These are phyloP conservation scores for Fomitopsis serialis DNA, from an alignment of 768 basidiomycete species.

Conservation along the genomic window DNA sequence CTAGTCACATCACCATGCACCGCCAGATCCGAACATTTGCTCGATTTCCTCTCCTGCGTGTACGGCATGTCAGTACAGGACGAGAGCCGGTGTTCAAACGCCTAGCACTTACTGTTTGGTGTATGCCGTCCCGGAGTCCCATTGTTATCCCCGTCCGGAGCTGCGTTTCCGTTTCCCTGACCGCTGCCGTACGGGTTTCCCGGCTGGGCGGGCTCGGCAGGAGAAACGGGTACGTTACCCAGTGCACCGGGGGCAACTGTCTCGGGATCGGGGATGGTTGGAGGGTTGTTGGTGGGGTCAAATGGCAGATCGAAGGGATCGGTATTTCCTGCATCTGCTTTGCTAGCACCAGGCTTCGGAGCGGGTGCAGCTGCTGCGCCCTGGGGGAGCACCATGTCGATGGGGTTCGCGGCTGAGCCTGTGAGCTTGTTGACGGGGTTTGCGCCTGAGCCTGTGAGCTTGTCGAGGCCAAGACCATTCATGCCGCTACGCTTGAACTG, in stretches of 20 bases:
- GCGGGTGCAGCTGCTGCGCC: background rate
- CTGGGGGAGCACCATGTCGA: background rate
- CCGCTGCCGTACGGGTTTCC: background rate
- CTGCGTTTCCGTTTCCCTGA: background rate
- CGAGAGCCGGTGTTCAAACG: background rate
- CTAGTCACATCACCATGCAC: background rate
- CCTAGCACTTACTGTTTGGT: background rate
- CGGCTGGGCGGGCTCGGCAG: background rate
- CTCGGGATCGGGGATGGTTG: background rate
- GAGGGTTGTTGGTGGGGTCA: no score
- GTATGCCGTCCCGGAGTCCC: background rate
- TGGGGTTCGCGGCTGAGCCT: background rate
- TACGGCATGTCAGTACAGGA: background rate
- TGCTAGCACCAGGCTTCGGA: no score
- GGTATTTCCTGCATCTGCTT: no score
- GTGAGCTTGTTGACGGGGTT: background rate
- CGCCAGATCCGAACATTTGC: background rate
- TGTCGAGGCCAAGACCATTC: background rate
- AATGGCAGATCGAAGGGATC: no score
- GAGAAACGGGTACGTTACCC: background rate
- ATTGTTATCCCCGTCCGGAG: background rate
- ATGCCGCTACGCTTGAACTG: background rate
- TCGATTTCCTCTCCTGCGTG: background rate
- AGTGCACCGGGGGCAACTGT: background rate
- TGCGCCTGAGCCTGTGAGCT: background rate